Percentiles rank a stretch among this genome's conserved stretches.
Evolutionary conservation across 208 protist species (phyloP).

Genomic region (Trypanosoma brucei): DNA sequence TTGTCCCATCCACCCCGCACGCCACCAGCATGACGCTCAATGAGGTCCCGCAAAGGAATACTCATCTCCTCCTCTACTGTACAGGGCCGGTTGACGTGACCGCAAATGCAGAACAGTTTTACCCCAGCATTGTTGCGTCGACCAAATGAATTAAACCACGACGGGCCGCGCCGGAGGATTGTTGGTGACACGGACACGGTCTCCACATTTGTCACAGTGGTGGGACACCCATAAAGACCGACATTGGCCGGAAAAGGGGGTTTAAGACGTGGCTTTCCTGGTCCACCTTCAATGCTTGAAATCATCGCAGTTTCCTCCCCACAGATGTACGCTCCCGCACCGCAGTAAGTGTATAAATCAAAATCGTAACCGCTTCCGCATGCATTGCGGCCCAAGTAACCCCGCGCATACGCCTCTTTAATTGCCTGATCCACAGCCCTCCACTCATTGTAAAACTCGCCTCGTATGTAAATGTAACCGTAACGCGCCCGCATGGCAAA

Average conservation of each 20-base stretch:
- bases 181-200: conserved; percentile 96
- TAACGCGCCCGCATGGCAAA: conserved; percentile 95
- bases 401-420: conserved; percentile 93
- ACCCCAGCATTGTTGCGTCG: conserved; percentile 96
- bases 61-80: conserved; percentile 99
- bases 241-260: conserved; percentile 98
- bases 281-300: conserved; percentile 95
- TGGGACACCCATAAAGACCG: conserved; percentile 98
- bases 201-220: conserved; percentile 99
- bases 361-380: conserved; percentile 97
- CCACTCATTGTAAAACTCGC: conserved; percentile 98
- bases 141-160: conserved; percentile 97
- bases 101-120: conserved; percentile 98
- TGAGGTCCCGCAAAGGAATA: conserved; percentile 96
- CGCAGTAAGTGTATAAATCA: conserved; percentile 97
- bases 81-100: conserved; percentile 98
- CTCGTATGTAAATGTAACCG: conserved; percentile 99
- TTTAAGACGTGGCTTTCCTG: conserved; percentile 97
- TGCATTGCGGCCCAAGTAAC: conserved; percentile 97
- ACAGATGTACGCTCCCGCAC: conserved; percentile 99
- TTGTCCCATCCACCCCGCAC: conserved; percentile 99
- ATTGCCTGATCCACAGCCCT: conserved; percentile 93
- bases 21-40: conserved; percentile 96
- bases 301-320: conserved; percentile 99
- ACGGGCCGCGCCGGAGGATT: conserved; percentile 89